Conservation (phyloP, 2,329 filamentous ascomycete genomes). For the Calycina herbarum region DNA sequence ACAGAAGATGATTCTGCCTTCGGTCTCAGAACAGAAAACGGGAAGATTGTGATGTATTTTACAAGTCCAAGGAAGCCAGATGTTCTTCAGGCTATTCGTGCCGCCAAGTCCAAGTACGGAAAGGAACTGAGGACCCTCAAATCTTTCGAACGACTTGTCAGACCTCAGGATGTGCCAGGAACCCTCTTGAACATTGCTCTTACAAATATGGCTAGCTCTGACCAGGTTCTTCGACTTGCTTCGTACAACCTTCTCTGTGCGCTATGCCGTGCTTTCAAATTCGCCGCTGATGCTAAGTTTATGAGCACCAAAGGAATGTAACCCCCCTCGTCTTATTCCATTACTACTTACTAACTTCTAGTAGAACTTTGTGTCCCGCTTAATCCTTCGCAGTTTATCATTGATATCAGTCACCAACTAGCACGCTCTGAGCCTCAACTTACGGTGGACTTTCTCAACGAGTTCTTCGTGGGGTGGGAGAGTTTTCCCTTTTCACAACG, state of each 20-base stretch:
- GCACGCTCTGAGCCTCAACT: slow-evolving; percentile 65
- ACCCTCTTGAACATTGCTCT: slow-evolving; percentile 67
- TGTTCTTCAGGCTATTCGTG: slow-evolving; percentile 62
- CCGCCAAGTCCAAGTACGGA: slow-evolving; percentile 62
- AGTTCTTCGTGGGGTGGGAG: slow-evolving; percentile 73
- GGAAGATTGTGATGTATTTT: slow-evolving; percentile 72
- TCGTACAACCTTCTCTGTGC: slow-evolving; percentile 69
- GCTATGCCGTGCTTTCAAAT: slow-evolving; percentile 67
- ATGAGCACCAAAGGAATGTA: slow-evolving; percentile 59
- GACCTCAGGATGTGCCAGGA: slow-evolving; percentile 69
- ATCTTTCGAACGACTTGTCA: slow-evolving; percentile 63
- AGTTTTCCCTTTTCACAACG: slow-evolving; percentile 68
- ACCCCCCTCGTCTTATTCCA: neutral
- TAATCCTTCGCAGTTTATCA: slow-evolving; percentile 63
- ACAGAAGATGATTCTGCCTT: slow-evolving; percentile 68
- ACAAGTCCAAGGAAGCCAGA: slow-evolving; percentile 64
- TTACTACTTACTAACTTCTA: slow-evolving; percentile 15
- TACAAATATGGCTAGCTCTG: slow-evolving; percentile 63
- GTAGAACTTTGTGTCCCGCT: slow-evolving; percentile 62
- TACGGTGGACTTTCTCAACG: slow-evolving; percentile 69
- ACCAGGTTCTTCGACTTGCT: slow-evolving; percentile 59
- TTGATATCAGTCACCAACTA: slow-evolving; percentile 64
- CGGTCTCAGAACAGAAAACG: slow-evolving; percentile 65
- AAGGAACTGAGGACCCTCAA: slow-evolving; percentile 63
- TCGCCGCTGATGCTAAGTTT: slow-evolving; percentile 60